Evolutionary conservation across 106 monocot species (phyloP), one percentile per base, ranked within the genome.

Genomic region (Dioscorea alata): DNA sequence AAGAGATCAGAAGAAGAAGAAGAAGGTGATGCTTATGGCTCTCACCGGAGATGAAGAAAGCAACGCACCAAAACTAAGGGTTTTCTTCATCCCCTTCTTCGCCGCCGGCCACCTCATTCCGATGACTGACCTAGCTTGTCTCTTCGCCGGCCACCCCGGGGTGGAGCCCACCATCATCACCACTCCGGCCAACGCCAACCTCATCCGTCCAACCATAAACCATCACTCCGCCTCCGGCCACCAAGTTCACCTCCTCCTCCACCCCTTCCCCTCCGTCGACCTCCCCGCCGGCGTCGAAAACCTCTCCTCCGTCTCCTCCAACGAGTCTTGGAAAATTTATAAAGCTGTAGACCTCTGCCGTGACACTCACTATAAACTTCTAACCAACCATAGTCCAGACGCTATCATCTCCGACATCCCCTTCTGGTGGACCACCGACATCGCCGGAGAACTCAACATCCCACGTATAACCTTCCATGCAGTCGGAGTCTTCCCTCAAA

Each of bases 211-310:
- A 20, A 31, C 12, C 10, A 6, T 42, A 6, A 10, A 42, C 42
- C 42, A 5, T 5, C 10, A 6, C 6, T 1, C 68, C 0, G 23
- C 68, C 7, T 68, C 23, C 68, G 48, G 12, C 68, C 50, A 18
- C 17, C 12, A 22, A 8, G 50, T 50, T 6, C 50, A 31, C 21
- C 68, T 53, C 23, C 50, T 50, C 53, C 14, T 28, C 54, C 10
- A 42, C 42, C 23, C 50, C 54, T 73, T 73, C 54, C 53, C 59
- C 19, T 23, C 64, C 19, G 73, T 32, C 54, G 60, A 58, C 18
- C 63, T 63, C 23, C 53, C 51, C 4, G 17, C 63, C 18, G 73
- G 64, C 63, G 2, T 12, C 9, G 64, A 73, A 52, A 64, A 54
- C 48, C 64, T 73, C 53, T 18, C 64, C 23, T 28, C 42, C 24